phyloP scores from a whole-genome alignment of 2,329 filamentous ascomycete genomes.

The Aulographum hederae region DNA sequence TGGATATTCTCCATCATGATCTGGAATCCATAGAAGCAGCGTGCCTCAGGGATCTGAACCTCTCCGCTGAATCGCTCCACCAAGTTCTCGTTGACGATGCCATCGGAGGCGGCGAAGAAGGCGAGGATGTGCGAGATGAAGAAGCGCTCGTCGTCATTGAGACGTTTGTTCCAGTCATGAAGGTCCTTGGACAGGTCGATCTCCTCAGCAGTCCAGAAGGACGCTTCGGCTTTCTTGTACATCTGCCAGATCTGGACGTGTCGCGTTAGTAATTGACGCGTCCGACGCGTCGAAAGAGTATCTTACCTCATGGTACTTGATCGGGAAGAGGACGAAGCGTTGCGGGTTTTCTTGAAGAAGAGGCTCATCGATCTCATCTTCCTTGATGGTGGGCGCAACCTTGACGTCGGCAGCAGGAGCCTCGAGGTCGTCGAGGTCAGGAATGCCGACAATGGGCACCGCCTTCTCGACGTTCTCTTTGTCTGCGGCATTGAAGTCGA shows the following conservation, averaged over 20 bases:
- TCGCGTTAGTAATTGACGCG: slow-evolving; percentile 46
- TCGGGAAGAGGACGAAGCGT: slow-evolving; percentile 93
- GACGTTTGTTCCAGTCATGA: slow-evolving; percentile 96
- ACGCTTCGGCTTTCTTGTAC: slow-evolving; percentile 99
- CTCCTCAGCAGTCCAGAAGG: slow-evolving; percentile 99
- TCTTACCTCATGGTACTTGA: slow-evolving; percentile 97
- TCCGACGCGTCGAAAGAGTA: slow-evolving; percentile 26
- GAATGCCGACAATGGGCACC: slow-evolving; percentile 33
- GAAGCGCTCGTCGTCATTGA: slow-evolving; percentile 94
- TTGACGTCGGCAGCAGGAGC: slow-evolving; percentile 29
- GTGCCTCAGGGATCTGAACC: slow-evolving; percentile 92
- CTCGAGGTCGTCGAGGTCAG: slow-evolving; percentile 14
- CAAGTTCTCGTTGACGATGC: slow-evolving; percentile 98
- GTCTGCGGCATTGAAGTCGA: slow-evolving; percentile 52
- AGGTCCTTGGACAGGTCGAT: slow-evolving; percentile 98
- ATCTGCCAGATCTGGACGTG: slow-evolving; percentile 84
- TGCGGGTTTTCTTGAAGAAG: slow-evolving; percentile 89
- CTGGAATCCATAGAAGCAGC: slow-evolving; percentile 99
- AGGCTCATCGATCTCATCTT: slow-evolving; percentile 67
- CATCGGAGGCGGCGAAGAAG: slow-evolving; percentile 97
- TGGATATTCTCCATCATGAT: slow-evolving; percentile 99
- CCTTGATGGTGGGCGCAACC: slow-evolving; percentile 33
- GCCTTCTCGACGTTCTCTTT: slow-evolving; percentile 56
- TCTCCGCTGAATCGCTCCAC: slow-evolving; percentile 94
- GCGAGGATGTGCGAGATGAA: slow-evolving; percentile 97